Conservation (phyloP, 306 rosid genomes). For the Trichosanthes truncata region DNA sequence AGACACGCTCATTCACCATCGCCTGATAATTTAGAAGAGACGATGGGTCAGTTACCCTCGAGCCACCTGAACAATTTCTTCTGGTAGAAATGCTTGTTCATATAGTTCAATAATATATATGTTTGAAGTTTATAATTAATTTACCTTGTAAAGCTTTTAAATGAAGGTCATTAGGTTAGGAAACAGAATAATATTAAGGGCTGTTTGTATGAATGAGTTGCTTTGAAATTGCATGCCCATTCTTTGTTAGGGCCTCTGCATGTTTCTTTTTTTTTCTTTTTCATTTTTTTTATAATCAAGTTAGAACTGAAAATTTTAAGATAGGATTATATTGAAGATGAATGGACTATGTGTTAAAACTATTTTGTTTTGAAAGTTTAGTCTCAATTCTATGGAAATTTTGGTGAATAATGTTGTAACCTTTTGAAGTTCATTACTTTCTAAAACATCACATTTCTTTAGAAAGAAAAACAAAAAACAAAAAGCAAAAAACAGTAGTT, state of each 20-base stretch:
- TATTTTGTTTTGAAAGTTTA: no score
- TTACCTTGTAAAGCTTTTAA: background rate
- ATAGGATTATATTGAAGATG: no score
- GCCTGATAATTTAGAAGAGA: background rate
- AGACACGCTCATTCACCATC: conserved; percentile 3
- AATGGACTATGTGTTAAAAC: no score
- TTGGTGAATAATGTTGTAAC: no score
- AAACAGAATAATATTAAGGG: background rate
- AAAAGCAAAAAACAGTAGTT: no score
- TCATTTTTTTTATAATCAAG: no score
- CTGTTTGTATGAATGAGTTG: background rate
- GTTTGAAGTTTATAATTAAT: background rate
- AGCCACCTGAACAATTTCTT: background rate
- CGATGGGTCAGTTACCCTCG: background rate
- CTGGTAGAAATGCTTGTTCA: background rate
- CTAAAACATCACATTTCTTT: no score
- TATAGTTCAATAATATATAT: background rate
- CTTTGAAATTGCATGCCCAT: background rate
- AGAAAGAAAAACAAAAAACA: no score
- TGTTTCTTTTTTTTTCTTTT: no score
- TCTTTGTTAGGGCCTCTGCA: background rate
- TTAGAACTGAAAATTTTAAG: no score
- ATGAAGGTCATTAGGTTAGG: background rate
- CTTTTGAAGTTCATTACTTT: no score
- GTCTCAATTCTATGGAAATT: no score